Conservation (phyloP, 2,329 filamentous ascomycete genomes). For the Hypoxylon sp. region DNA sequence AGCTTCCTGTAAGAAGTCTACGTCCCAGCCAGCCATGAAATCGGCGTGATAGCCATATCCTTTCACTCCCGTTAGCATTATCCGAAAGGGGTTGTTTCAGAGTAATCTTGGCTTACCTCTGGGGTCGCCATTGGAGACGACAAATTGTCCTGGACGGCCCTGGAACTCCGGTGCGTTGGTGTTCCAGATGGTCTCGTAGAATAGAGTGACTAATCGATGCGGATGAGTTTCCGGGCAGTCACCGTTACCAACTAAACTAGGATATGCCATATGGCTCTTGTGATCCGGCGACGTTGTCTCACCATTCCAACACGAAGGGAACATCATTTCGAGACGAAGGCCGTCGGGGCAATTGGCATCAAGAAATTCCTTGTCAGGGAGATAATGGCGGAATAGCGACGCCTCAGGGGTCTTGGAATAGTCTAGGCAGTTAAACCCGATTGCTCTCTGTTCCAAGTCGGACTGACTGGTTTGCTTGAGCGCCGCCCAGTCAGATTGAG, state of each 20-base stretch:
- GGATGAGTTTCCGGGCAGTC: constrained; percentile 79
- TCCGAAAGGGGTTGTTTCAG: not conserved
- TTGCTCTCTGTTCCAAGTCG: constrained; percentile 81
- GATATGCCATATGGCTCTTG: constrained; percentile 81
- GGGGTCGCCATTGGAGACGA: constrained; percentile 83
- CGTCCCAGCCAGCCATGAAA: constrained; percentile 85
- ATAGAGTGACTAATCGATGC: constrained; percentile 78
- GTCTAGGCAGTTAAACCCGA: constrained; percentile 97
- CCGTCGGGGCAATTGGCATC: constrained; percentile 88
- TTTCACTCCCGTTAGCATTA: constrained; percentile 51
- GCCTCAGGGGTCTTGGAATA: constrained; percentile 77
- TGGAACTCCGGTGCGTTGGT: constrained; percentile 72
- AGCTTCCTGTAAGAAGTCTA: constrained; percentile 77
- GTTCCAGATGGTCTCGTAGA: constrained; percentile 89
- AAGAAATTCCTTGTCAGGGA: constrained; percentile 84
- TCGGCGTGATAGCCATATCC: constrained; percentile 85
- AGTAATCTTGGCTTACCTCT: constrained; percentile 67
- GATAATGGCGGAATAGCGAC: constrained; percentile 83
- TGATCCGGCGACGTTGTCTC: constrained; percentile 72
- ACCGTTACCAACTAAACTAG: constrained; percentile 81
- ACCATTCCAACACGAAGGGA: constrained; percentile 92
- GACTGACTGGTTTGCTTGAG: constrained; percentile 76
- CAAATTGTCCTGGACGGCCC: constrained; percentile 76
- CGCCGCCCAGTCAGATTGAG: constrained; percentile 78
- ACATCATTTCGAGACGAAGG: constrained; percentile 86